Conservation (phyloP, 345 rosid species). For the Excoecaria cochinchinensis region DNA sequence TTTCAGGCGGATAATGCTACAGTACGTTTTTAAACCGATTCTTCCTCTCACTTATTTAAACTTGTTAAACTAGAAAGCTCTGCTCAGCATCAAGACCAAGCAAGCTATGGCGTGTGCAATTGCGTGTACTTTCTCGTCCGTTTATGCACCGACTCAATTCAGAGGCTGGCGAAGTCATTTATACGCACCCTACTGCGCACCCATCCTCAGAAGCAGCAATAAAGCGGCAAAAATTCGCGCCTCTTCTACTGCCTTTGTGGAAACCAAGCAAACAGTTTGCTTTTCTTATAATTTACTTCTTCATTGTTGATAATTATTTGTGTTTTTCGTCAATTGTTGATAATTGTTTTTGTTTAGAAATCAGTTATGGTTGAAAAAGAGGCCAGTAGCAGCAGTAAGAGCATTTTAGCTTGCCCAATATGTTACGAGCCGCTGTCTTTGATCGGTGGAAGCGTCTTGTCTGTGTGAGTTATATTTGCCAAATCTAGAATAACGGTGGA, state of each 20-base stretch:
- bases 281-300: neutral
- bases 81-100: too few relatives aligned
- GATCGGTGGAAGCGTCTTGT: slow-evolving; percentile 34
- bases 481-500: neutral
- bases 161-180: slow-evolving; percentile 16
- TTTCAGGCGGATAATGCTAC: neutral
- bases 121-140: slow-evolving; percentile 22
- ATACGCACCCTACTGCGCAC: neutral
- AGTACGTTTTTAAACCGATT: neutral
- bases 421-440: slow-evolving; percentile 52
- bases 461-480: slow-evolving; percentile 41
- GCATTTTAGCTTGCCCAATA: slow-evolving; percentile 74
- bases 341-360: slow-evolving; percentile 25
- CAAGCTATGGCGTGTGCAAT: slow-evolving; percentile 26
- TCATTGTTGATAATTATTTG: neutral
- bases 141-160: slow-evolving; percentile 15
- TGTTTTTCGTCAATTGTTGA: neutral
- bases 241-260: slow-evolving; percentile 46
- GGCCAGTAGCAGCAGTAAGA: slow-evolving; percentile 20
- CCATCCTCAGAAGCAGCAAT: slow-evolving; percentile 9
- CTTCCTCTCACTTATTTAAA: neutral
- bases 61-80: neutral
- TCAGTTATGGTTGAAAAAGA: slow-evolving; percentile 35
- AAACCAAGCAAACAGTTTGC: slow-evolving; percentile 44
- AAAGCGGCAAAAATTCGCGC: slow-evolving; percentile 39